phyloP scores from a whole-genome alignment of 768 basidiomycete species.

The Tylopilus rubrobrunneus region DNA sequence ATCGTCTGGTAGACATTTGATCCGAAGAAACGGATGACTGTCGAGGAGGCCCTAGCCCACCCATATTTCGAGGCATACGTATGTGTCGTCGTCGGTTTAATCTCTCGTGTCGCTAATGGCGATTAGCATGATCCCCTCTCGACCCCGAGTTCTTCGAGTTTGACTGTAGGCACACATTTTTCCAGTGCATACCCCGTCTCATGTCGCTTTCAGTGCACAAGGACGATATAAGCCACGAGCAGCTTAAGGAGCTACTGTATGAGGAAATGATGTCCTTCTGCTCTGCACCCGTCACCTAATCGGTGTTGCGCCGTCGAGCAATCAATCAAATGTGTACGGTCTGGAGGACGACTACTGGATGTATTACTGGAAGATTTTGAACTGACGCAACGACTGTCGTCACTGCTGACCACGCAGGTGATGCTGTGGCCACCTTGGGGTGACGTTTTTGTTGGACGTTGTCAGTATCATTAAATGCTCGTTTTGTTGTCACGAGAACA shows the following conservation, averaged over 20 bases:
- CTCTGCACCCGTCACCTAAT: conserved; percentile 50
- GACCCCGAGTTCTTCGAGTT: conserved; percentile 97
- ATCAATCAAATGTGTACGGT: not conserved
- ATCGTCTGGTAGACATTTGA: conserved; percentile 73
- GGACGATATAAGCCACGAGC: conserved; percentile 92
- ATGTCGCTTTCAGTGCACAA: conserved; percentile 64
- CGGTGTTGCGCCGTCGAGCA: not conserved
- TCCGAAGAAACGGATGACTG: conserved; percentile 63
- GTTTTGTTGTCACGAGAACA: not conserved
- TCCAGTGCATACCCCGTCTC: not conserved
- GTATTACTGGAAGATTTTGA: conserved; percentile 3
- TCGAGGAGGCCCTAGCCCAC: too few species aligned
- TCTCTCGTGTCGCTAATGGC: not conserved
- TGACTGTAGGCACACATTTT: conserved; percentile 57
- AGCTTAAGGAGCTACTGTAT: conserved; percentile 90
- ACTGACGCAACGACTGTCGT: not conserved
- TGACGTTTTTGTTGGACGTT: not conserved
- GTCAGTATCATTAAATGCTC: not conserved
- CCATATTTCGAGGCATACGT: conserved; percentile 68
- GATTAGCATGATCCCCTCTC: conserved; percentile 86
- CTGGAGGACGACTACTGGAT: not conserved
- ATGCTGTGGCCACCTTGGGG: not conserved
- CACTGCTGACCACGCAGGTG: not conserved
- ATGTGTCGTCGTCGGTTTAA: conserved; percentile 22
- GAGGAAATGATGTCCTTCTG: conserved; percentile 93